These are phyloP conservation scores for Aristolochia californica DNA, from an alignment of 164 flowering plant genomes.

Conservation along the genomic window DNA sequence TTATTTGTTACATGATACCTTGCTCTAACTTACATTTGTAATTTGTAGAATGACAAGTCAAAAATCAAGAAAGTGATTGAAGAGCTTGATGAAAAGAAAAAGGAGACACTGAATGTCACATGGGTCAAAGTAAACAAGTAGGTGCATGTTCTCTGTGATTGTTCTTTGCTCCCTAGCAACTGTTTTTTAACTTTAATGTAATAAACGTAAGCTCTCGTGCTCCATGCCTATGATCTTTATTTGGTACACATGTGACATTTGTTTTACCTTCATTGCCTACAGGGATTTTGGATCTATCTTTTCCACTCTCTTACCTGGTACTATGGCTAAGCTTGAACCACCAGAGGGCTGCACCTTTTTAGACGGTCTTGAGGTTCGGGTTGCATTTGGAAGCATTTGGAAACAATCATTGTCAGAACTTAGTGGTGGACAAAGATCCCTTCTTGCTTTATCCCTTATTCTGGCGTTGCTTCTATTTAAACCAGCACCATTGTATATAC, in stretches of 20 bases:
- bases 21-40: neutral
- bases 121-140: conserved; percentile 94
- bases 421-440: conserved; percentile 96
- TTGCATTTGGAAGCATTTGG: conserved; percentile 98
- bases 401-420: conserved; percentile 95
- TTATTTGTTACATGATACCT: conserved; percentile 3
- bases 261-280: conserved; percentile 8
- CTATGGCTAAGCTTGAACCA: conserved; percentile 91
- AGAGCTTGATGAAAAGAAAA: conserved; percentile 97
- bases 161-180: neutral
- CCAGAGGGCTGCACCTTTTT: conserved; percentile 92
- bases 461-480: conserved; percentile 94
- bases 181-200: neutral
- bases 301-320: conserved; percentile 89
- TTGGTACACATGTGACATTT: neutral
- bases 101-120: conserved; percentile 88
- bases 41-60: conserved; percentile 75
- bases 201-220: neutral
- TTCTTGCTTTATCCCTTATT: conserved; percentile 89
- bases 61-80: conserved; percentile 92
- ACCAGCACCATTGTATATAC: conserved; percentile 95
- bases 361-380: conserved; percentile 97
- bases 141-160: conserved; percentile 8
- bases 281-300: conserved; percentile 99
- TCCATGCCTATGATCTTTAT: neutral